These are phyloP conservation scores for Begonia loranthoides DNA, from an alignment of 306 rosid species.

Conservation along the genomic window DNA sequence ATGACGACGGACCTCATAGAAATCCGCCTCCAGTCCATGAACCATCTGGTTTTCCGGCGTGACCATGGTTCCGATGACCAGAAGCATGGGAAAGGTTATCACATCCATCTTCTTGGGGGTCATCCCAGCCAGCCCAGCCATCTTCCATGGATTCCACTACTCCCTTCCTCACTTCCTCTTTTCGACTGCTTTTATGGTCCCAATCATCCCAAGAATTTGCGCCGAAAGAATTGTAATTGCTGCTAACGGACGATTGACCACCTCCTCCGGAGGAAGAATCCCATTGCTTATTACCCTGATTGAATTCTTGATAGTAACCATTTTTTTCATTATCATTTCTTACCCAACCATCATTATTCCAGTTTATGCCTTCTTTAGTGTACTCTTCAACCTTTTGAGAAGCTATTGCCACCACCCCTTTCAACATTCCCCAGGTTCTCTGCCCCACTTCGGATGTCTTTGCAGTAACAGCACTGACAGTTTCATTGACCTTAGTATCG, in stretches of 20 bases:
- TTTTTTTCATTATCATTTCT: slow-evolving; percentile 44
- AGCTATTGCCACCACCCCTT: slow-evolving; percentile 96
- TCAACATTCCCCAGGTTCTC: slow-evolving; percentile 96
- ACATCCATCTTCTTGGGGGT: slow-evolving; percentile 69
- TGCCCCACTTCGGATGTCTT: slow-evolving; percentile 95
- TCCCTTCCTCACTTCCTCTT: slow-evolving; percentile 51
- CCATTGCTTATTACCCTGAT: slow-evolving; percentile 44
- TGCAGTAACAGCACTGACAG: slow-evolving; percentile 82
- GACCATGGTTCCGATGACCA: slow-evolving; percentile 30
- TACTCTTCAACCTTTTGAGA: slow-evolving; percentile 89
- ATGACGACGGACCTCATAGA: slow-evolving; percentile 52
- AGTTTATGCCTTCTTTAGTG: slow-evolving; percentile 51
- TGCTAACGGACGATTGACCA: slow-evolving; percentile 45
- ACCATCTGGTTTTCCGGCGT: slow-evolving; percentile 50
- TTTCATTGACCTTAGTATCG: slow-evolving; percentile 89
- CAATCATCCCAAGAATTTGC: slow-evolving; percentile 72
- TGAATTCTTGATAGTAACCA: slow-evolving; percentile 65
- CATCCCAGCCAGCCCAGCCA: slow-evolving; percentile 99
- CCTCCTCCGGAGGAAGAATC: slow-evolving; percentile 51
- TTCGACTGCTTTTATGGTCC: slow-evolving; percentile 47
- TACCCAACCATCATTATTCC: slow-evolving; percentile 46
- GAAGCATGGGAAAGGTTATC: slow-evolving; percentile 43
- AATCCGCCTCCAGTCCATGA: slow-evolving; percentile 98
- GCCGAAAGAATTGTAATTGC: slow-evolving; percentile 23
- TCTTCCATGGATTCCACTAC: slow-evolving; percentile 40